phyloP scores from a whole-genome alignment of 2,329 filamentous ascomycete genomes.

The Leptographium radiaticola region DNA sequence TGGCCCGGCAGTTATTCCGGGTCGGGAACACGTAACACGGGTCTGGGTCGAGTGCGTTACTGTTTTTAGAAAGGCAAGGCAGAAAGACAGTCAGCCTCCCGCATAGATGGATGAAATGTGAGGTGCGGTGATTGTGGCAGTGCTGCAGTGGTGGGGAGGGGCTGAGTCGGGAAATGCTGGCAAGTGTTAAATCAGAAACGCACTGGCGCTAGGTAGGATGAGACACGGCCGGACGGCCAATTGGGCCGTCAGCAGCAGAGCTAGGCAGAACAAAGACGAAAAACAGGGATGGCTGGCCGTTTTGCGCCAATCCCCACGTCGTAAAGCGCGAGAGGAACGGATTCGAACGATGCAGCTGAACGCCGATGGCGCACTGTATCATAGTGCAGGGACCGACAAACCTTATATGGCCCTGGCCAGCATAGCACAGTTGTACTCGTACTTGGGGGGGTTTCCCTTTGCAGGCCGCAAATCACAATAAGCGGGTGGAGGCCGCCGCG shows the following conservation, averaged over 20 bases:
- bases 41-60: slow-evolving; percentile 9
- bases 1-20: neutral
- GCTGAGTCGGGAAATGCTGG: slow-evolving; percentile 26
- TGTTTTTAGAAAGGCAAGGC: slow-evolving; percentile 26
- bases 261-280: neutral
- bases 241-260: neutral
- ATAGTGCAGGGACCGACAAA: neutral
- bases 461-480: too few species aligned
- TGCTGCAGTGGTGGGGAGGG: slow-evolving; percentile 19
- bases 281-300: neutral
- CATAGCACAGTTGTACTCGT: neutral
- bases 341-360: neutral
- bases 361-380: neutral
- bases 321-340: neutral
- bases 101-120: slow-evolving; percentile 3
- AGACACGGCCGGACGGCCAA: slow-evolving; percentile 2
- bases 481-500: too few species aligned
- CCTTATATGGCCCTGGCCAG: neutral
- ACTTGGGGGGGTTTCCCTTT: too few species aligned
- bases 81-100: slow-evolving; percentile 33
- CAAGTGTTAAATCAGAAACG: slow-evolving; percentile 4
- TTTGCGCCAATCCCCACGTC: neutral
- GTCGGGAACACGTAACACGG: slow-evolving; percentile 3
- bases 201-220: slow-evolving; percentile 1
- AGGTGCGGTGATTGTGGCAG: slow-evolving; percentile 19